These are phyloP conservation scores for Plasmodium vinckei DNA, from an alignment of 169 alveolate genomes.

Conservation along the genomic window DNA sequence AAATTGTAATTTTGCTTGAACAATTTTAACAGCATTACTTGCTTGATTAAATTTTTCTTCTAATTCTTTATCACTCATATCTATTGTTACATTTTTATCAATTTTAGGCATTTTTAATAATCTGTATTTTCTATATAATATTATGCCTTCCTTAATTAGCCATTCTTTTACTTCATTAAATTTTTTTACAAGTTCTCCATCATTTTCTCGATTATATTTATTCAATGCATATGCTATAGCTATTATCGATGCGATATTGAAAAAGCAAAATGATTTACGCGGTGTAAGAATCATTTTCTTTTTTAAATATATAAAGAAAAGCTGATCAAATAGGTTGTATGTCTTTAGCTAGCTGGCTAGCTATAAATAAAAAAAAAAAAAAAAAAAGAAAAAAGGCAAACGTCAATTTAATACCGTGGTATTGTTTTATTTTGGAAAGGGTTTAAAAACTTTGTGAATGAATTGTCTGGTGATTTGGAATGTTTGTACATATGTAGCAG, in stretches of 20 bases:
- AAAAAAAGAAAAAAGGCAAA: no score
- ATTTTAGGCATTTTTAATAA: slow-evolving; percentile 12
- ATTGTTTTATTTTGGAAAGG: no score
- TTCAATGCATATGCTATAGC: slow-evolving; percentile 1
- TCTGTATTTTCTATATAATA: slow-evolving; percentile 3
- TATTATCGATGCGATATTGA: slow-evolving; percentile 11
- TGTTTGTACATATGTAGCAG: no score
- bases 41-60: slow-evolving; percentile 30
- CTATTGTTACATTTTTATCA: slow-evolving; percentile 17
- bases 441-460: no score
- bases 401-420: no score
- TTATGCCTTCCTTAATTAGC: background rate
- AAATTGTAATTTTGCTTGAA: slow-evolving; percentile 8
- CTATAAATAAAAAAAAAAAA: no score
- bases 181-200: background rate
- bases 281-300: background rate
- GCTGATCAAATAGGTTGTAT: no score
- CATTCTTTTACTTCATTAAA: background rate
- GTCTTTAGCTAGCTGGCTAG: no score
- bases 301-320: no score
- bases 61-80: slow-evolving; percentile 41
- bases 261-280: slow-evolving; percentile 4
- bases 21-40: slow-evolving; percentile 42
- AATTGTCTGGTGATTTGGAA: no score
- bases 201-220: background rate